Base-by-base conservation (phyloP, 148 eudicot species). In the Camellia japonica region DNA sequence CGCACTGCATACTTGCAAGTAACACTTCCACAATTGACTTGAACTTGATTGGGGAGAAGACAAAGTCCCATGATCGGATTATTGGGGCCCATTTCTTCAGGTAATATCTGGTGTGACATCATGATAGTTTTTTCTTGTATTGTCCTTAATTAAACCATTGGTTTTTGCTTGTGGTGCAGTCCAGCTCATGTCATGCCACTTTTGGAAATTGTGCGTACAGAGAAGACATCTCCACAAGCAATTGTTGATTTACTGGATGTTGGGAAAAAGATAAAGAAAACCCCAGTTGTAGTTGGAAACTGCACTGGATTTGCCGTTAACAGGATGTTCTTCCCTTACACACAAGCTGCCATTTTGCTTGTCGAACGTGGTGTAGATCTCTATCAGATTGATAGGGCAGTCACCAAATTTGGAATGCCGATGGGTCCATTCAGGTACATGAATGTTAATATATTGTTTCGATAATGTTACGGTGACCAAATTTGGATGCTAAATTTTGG, bases 291-390 rank as follows among this genome's bases (percentile, higher is more conserved):
- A 46, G 99, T 93, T 61, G 97, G 99, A 69, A 95, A 95, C 72
- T 95, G 99, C 87, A 95, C 99, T n/a, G 99, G 99, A 16, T 95
- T 95, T 86, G 99, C 99, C 76, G 99, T 95, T 82, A 95, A 93
- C 82, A 87, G 98, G 80, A 93, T 90, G 87, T 93, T 93, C 85
- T 93, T 95, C 86, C 97, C 97, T 51, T 93, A 93, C 88, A 87
- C 97, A 23, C 94, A 90, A 87, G 91, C 96, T 70, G 97, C 97
- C 56, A 73, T 92, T 85, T 82, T 95, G 75, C 98, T 95, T 80
- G 96, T 89, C 52, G 97, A 95, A 69, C 93, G 68, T 81, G 98
- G 98, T 51, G 80, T 91, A 10, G 92, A 95, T 81, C 67, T 91
- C 77, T 93, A 91, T 78, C 88, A 90, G 86, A 92, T 95, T 78